Evolutionary conservation across 2,329 filamentous ascomycete genomes (phyloP), one percentile per base, ranked within the genome.

Genomic region (Trichoderma sp.): DNA sequence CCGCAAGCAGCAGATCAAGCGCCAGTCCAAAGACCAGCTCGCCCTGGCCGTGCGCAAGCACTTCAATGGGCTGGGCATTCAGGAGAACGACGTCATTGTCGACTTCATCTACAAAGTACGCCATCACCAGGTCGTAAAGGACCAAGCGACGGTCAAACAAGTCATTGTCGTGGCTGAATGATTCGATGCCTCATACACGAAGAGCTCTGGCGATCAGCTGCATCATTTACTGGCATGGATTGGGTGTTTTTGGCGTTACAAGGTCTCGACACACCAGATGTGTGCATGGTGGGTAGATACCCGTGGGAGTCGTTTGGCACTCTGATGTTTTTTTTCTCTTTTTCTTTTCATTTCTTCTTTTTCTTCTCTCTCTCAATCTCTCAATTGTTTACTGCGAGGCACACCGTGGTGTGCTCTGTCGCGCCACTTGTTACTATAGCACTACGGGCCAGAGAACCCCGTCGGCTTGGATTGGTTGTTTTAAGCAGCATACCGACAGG

Each of bases 61-160:
- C 79, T 95, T 95, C 81, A 95, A 95, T 76, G 88, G 87, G 37
- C 84, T 92, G 71, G 90, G 90, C 17, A 87, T 94, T 48, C 90
- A 89, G 71, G 92, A 96, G 81, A 93, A 90, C 75, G 92, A 95
- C 73, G 89, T 93, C 71, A 90, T 95, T 67, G 90, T 94, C 67
- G 90, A 92, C 71, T 88, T 93, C 76, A 83, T 93, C 70, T 92
- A 92, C 82, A 91, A 89, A 75, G 84, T 92, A 34, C 77, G 77
- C 27, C 77, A 76, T 69, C 76, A 79, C 22, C 76, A 74, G 65
- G 67, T 68, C 22, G 67, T 73, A 5, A 76, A 73, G 56, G 68
- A 73, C 7, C 70, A 75, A 52, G 71, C 64, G 17, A 67, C 74
- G n/a, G 75, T 74, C 67, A 74, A 73, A 52, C 67, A 71, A 22